Percentiles rank a stretch among this genome's conserved stretches.
Evolutionary conservation across 2,329 filamentous ascomycete genomes (phyloP).

Genomic region (Stylonectria norvegica): DNA sequence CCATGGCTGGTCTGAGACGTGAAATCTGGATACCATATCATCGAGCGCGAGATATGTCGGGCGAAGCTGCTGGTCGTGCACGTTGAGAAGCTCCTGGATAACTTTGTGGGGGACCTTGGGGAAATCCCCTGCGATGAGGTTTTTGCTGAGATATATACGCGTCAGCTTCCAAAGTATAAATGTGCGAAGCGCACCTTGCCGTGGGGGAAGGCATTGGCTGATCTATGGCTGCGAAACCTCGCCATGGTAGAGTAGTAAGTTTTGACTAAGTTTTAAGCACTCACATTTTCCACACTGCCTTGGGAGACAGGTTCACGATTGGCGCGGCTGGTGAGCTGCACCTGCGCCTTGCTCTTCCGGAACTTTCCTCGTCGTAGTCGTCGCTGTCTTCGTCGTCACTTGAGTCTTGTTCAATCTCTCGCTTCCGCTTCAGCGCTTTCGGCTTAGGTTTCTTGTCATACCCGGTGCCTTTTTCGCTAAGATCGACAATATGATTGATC

Average conservation of each 20-base stretch:
- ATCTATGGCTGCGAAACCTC: no score
- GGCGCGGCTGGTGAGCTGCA: conserved; percentile 6
- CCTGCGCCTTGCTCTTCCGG: conserved; percentile 12
- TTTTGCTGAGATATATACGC: no score
- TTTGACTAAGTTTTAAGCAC: no score
- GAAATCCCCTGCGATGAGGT: conserved; percentile 22
- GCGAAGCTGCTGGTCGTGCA: conserved; percentile 13
- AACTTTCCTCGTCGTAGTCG: conserved; percentile 19
- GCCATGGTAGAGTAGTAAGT: background rate
- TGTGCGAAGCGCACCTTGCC: no score
- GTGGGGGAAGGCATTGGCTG: no score
- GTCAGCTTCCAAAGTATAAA: no score
- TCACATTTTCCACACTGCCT: no score
- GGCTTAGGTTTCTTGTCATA: conserved; percentile 34
- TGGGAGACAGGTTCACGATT: no score
- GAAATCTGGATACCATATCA: conserved; percentile 2
- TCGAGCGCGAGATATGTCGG: conserved; percentile 17
- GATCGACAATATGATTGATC: conserved; percentile 39
- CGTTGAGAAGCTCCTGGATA: conserved; percentile 9
- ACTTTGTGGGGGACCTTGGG: conserved; percentile 13
- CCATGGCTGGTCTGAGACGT: conserved; percentile 1
- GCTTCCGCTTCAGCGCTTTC: conserved; percentile 41
- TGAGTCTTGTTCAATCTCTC: no score
- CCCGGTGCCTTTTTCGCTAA: conserved; percentile 33
- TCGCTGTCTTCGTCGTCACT: conserved; percentile 15